Evolutionary conservation across 2,329 filamentous ascomycete species (phyloP).

Genomic region (Acrodontium crateriforme): DNA sequence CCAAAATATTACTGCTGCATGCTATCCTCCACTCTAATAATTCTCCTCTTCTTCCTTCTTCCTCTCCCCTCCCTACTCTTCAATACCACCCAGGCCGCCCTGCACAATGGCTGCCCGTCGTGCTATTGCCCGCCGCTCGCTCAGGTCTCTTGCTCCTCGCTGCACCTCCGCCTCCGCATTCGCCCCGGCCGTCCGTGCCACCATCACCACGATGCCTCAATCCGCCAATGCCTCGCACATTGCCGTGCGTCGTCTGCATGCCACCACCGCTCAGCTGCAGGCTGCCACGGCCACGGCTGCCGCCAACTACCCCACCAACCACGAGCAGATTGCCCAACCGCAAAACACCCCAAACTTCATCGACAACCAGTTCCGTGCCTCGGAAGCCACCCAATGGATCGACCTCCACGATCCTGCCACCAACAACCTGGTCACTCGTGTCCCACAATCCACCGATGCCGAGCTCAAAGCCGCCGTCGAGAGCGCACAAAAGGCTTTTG

Average conservation of each 20-base stretch:
- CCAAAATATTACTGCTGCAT: too few relatives aligned
- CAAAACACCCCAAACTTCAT: slow-evolving; percentile 68
- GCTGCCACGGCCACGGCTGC: slow-evolving; percentile 37
- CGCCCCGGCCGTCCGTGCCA: too few relatives aligned
- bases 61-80: too few relatives aligned
- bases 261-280: slow-evolving; percentile 39
- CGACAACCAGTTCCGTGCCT: slow-evolving; percentile 63
- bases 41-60: too few relatives aligned
- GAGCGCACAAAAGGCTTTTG: slow-evolving; percentile 63
- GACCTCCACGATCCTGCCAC: slow-evolving; percentile 72
- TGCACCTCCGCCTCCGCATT: slow-evolving; percentile 22
- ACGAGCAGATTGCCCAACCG: slow-evolving; percentile 55
- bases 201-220: slow-evolving; percentile 19
- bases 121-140: slow-evolving; percentile 28
- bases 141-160: slow-evolving; percentile 26
- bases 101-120: slow-evolving; percentile 37
- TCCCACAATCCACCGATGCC: slow-evolving; percentile 65
- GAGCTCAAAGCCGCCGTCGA: slow-evolving; percentile 64
- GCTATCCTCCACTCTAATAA: too few relatives aligned
- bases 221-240: slow-evolving; percentile 23
- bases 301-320: slow-evolving; percentile 51
- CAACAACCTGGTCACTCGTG: slow-evolving; percentile 71
- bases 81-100: too few relatives aligned
- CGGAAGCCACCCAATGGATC: slow-evolving; percentile 57
- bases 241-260: slow-evolving; percentile 37